Evolutionary conservation across 768 basidiomycete species (phyloP), one percentile per base, ranked within the genome.

Genomic region (Lyophyllum semitale): DNA sequence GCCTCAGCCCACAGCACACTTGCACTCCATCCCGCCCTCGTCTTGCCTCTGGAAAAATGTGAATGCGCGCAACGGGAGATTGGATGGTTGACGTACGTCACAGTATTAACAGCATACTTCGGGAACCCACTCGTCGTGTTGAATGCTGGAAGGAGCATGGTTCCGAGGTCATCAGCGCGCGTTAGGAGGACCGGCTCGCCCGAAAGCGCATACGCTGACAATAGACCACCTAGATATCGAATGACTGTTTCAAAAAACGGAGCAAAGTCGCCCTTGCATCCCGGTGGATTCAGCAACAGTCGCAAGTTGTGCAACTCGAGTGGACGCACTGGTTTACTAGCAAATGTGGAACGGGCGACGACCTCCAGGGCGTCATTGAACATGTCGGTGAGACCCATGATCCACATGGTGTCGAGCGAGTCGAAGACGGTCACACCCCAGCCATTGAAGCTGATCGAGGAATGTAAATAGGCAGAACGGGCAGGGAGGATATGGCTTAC

Each of bases 231-330:
- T 2, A 95, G 78, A 60, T 94, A 86, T 20, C 93, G 85, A 50
- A 93, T 94, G 48, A 87, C 84, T 0, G 90, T 92, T 74, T 93
- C 88, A 55, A 89, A 89, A 67, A 88, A 88, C 1, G 83, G 84
- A 0, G 66, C 75, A 67, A 70, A 74, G 33, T 68, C 63, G 55
- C 35, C 45, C 71, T 68, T 42, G 29, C 7, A 38, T n/a, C 37
- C 38, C 32, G 37, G 15, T 35, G 33, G 53, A 48, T 54, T 35
- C 40, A 61, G 53, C 32, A 29, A 54, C 23, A 38, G 50, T 30
- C 25, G 43, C 55, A 17, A 29, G 41, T 18, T 32, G 11, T 44
- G n/a, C 12, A 64, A 37, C 35, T 3, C 9, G 7, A 11, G n/a
- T 29, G 26, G 17, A 45, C 75, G 29, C 57, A 79, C 79, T 13